Evolutionary conservation across 2,329 filamentous ascomycete species (phyloP), one percentile per base, ranked within the genome.

Genomic region (Xylaria hypoxylon): DNA sequence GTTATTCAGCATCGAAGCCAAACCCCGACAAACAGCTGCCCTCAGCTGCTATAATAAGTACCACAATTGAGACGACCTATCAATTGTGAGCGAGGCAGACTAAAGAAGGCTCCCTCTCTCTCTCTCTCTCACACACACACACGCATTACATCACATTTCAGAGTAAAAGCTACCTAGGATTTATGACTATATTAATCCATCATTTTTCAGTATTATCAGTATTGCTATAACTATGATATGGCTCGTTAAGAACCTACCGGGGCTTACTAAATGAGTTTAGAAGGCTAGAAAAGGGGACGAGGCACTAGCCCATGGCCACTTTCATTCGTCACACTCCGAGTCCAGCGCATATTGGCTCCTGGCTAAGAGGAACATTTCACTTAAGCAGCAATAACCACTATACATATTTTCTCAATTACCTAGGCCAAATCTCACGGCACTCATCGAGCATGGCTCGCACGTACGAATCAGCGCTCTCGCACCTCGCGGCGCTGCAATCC

Each of bases 401-500:
- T 8, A 3, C 5, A 5, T 19, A 22, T 22, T 8, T 22, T 13
- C 7, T 45, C 28, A 11, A 15, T 26, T 10, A 8, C 28, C n/a
- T 40, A 8, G 15, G 24, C 11, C 51, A 6, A 15, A 26, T 11
- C 17, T 7, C 13, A 3, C 60, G 63, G 26, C 19, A 10, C 28
- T 63, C 68, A 31, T 65, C 67, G 13, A 64, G 63, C 7, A 72
- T 77, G 70, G 74, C 73, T 6, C 82, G 79, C 66, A 80, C 79
- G 24, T 88, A 88, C 72, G 79, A 90, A 80, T 87, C 89, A 72
- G 94, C 94, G 42, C 88, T 97, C 44, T 79, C 85, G 60, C 89
- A 90, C 63, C 87, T 97, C 71, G 90, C 93, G 72, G 87, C 88
- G 55, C 85, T 97, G 60, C 91, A 95, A 74, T 91, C 91, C 62